These are phyloP conservation scores for Trichoderma sp. DNA, from an alignment of 2,329 filamentous ascomycete genomes.

Conservation along the genomic window DNA sequence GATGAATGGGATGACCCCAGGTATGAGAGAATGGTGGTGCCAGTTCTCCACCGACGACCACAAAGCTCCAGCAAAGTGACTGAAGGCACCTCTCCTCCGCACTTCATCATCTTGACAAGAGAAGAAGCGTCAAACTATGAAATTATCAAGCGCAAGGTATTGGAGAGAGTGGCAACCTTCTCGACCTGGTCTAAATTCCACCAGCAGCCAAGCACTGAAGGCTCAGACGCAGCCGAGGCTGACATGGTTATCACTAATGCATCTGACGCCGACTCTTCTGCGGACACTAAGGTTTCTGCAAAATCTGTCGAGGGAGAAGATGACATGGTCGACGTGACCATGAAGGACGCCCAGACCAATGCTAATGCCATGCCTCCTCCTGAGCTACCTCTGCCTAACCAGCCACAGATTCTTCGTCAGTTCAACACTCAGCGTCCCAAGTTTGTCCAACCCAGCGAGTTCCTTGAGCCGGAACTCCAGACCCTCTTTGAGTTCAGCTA, in stretches of 20 bases:
- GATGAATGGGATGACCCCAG: constrained; percentile 61
- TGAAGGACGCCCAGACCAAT: constrained; percentile 61
- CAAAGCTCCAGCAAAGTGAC: constrained; percentile 34
- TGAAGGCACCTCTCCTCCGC: constrained; percentile 49
- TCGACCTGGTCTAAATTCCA: constrained; percentile 69
- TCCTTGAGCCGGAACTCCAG: constrained; percentile 64
- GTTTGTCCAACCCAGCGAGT: constrained; percentile 55
- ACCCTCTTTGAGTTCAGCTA: constrained; percentile 78
- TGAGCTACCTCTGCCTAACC: constrained; percentile 21
- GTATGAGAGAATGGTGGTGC: constrained; percentile 68
- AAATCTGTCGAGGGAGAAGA: constrained; percentile 86
- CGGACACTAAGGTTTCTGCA: constrained; percentile 70
- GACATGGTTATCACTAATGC: constrained; percentile 68
- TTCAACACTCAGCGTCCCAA: constrained; percentile 54
- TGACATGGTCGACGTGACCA: constrained; percentile 85
- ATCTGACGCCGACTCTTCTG: constrained; percentile 66
- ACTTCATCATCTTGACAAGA: constrained; percentile 74
- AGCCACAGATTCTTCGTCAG: constrained; percentile 41
- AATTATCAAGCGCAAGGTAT: constrained; percentile 74
- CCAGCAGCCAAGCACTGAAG: constrained; percentile 48
- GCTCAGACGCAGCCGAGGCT: constrained; percentile 60
- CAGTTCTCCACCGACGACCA: constrained; percentile 64
- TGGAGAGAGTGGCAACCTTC: constrained; percentile 73
- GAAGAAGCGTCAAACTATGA: constrained; percentile 71
- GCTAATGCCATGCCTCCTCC: constrained; percentile 24